Conservation (phyloP, 305 asterid genomes). For the Stenogyne calaminthoides region DNA sequence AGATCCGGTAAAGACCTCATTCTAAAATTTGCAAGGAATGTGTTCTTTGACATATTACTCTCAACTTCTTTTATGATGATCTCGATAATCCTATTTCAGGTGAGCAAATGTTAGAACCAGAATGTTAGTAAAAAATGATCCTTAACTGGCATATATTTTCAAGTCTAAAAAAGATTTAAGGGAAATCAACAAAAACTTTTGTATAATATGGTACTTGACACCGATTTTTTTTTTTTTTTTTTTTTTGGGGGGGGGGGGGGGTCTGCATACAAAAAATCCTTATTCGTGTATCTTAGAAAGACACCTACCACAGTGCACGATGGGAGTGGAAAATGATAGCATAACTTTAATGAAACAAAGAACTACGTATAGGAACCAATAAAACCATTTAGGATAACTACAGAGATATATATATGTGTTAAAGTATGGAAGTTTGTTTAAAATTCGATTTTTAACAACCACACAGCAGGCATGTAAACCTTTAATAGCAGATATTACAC, state of each 20-base stretch:
- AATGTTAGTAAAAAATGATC: slow-evolving; percentile 13
- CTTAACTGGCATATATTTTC: slow-evolving; percentile 8
- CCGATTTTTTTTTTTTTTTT: not conserved
- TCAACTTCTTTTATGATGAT: slow-evolving; percentile 76
- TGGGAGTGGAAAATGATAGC: slow-evolving; percentile 5
- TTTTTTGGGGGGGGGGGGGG: too few species aligned
- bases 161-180: not conserved
- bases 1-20: slow-evolving; percentile 72
- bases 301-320: not conserved
- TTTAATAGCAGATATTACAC: slow-evolving; percentile 1
- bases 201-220: not conserved
- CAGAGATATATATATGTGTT: too few species aligned
- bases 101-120: slow-evolving; percentile 34
- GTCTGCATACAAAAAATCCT: too few species aligned
- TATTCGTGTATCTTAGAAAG: slow-evolving; percentile 4
- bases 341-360: too few species aligned
- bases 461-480: not conserved
- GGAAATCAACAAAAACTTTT: not conserved
- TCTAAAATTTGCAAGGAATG: slow-evolving; percentile 73
- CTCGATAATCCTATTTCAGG: slow-evolving; percentile 58
- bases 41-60: slow-evolving; percentile 56
- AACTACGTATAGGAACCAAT: too few species aligned
- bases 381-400: too few species aligned
- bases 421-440: too few species aligned
- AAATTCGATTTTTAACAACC: not conserved